A percentile compares a stretch with the other conserved stretches of the same genome.
phyloP scores from a whole-genome alignment of 306 rosid genomes.

The Cicer judaicum region DNA sequence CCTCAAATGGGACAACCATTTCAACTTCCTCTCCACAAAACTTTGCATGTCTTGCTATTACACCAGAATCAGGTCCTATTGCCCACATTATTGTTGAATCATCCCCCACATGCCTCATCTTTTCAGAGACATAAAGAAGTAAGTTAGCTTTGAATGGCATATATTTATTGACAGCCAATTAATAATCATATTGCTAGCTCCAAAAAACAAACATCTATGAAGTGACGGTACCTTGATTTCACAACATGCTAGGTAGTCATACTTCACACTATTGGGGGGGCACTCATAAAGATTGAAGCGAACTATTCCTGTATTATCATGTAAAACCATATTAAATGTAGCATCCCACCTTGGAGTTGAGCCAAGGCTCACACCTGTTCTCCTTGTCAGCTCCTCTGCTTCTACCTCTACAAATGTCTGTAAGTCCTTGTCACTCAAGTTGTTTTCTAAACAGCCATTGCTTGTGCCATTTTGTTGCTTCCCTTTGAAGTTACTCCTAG shows the following conservation, averaged over 20 bases:
- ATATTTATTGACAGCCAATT: conserved; percentile 21
- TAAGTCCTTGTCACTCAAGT: conserved; percentile 60
- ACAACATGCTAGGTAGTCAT: conserved; percentile 82
- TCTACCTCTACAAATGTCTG: conserved; percentile 95
- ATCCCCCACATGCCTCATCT: conserved; percentile 90
- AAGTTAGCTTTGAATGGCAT: conserved; percentile 37
- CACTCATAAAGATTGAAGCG: conserved; percentile 81
- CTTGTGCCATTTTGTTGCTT: conserved; percentile 53
- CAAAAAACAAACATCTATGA: conserved; percentile 19
- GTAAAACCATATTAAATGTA: conserved; percentile 94
- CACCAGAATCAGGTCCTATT: conserved; percentile 80
- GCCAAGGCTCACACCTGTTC: conserved; percentile 66
- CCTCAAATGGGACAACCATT: conserved; percentile 96
- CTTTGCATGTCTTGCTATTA: conserved; percentile 73
- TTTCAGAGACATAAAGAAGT: conserved; percentile 39
- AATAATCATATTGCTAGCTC: conserved; percentile 19
- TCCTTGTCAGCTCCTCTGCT: conserved; percentile 79
- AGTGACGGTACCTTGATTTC: conserved; percentile 78
- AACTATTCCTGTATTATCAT: conserved; percentile 71
- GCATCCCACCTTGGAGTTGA: conserved; percentile 89
- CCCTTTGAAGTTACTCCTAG: conserved; percentile 64
- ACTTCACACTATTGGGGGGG: conserved; percentile 70
- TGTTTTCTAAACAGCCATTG: conserved; percentile 60
- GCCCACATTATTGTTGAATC: conserved; percentile 96
- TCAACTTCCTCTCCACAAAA: conserved; percentile 85